These are phyloP conservation scores for Pseudocercospora vitis DNA, from an alignment of 2,329 filamentous ascomycete species.

Conservation along the genomic window DNA sequence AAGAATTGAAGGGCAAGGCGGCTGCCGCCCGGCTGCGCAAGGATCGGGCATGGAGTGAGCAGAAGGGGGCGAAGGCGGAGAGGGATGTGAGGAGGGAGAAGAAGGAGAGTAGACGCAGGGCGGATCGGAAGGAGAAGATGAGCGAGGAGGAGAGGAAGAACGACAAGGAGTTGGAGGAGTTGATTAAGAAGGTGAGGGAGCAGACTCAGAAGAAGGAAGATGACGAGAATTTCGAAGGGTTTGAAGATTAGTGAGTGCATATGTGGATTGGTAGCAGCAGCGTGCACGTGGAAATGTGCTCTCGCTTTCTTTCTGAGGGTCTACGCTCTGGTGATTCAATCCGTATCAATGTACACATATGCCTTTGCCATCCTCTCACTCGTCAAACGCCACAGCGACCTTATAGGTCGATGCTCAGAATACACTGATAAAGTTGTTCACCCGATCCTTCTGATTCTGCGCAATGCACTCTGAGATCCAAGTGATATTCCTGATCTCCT, in stretches of 20 bases:
- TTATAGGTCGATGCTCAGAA: constrained; percentile 56
- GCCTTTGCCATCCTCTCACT: not conserved
- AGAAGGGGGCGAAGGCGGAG: constrained; percentile 40
- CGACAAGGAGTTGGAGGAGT: constrained; percentile 35
- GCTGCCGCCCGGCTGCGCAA: constrained; percentile 34
- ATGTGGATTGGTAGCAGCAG: too few species aligned
- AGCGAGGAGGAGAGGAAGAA: constrained; percentile 33
- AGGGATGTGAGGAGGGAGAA: constrained; percentile 38
- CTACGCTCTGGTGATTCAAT: constrained; percentile 16
- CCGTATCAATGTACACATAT: constrained; percentile 3
- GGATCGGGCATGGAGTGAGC: constrained; percentile 40
- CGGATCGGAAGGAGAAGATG: constrained; percentile 36
- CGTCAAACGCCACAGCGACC: not conserved
- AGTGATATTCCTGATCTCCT: constrained; percentile 99
- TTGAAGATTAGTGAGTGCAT: not conserved
- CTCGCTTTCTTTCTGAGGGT: constrained; percentile 2
- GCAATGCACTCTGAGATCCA: constrained; percentile 99
- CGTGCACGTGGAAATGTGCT: not conserved
- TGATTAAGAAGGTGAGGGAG: constrained; percentile 38
- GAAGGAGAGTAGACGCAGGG: constrained; percentile 36
- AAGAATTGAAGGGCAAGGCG: constrained; percentile 34
- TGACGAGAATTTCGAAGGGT: constrained; percentile 31
- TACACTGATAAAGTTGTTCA: constrained; percentile 98
- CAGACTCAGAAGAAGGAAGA: constrained; percentile 22
- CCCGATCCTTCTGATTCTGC: constrained; percentile 98